Percentiles rank a stretch among this genome's conserved stretches.
Conservation (phyloP, 164 flowering plant genomes). For the Stephania yunnanensis region DNA sequence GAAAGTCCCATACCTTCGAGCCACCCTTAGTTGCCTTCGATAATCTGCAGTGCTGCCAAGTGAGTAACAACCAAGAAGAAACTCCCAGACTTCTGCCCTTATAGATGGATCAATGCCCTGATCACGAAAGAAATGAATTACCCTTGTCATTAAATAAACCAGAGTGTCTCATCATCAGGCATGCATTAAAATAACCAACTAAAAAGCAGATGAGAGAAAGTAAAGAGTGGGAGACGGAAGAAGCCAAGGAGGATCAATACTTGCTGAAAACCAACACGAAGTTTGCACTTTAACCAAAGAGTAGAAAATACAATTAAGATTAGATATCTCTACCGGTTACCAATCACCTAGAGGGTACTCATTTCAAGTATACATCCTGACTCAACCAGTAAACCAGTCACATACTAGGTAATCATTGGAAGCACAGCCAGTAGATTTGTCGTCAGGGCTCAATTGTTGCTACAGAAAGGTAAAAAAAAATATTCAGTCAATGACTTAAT, state of each 20-base stretch:
- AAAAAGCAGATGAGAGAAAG: background rate
- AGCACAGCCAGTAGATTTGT: no score
- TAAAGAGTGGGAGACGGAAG: background rate
- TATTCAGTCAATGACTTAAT: no score
- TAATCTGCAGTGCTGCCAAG: constrained; percentile 60
- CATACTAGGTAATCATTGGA: no score
- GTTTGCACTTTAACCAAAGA: no score
- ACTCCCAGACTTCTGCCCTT: constrained; percentile 93
- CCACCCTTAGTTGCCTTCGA: constrained; percentile 53
- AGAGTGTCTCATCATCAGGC: background rate
- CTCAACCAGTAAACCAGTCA: no score
- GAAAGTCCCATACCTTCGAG: constrained; percentile 47
- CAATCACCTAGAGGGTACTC: background rate
- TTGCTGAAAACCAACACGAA: no score
- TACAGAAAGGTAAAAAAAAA: no score
- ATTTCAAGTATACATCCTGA: background rate
- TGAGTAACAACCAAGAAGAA: constrained; percentile 87
- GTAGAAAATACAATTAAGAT: no score
- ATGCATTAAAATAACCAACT: background rate
- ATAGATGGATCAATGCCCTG: constrained; percentile 93
- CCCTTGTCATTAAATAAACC: constrained; percentile 1
- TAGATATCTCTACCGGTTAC: background rate
- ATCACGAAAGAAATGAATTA: background rate
- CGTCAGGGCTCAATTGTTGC: no score
- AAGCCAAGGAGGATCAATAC: no score